Percentiles rank a stretch among this genome's conserved stretches.
Evolutionary conservation across 768 basidiomycete genomes (phyloP).

Genomic region (Termitomyces sp.): DNA sequence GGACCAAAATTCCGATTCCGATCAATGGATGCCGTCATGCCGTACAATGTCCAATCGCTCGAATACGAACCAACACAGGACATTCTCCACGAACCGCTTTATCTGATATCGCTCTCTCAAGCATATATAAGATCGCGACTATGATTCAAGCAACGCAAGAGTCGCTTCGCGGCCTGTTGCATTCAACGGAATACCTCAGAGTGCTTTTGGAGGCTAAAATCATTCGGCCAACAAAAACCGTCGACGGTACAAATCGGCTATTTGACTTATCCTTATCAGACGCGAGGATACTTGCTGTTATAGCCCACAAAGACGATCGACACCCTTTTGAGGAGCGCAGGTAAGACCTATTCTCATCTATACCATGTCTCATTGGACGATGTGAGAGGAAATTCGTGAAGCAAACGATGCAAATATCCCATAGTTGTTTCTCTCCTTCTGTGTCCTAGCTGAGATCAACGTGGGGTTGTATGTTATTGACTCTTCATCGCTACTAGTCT

Average conservation of each 20-base stretch:
- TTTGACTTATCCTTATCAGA: slow-evolving; percentile 22
- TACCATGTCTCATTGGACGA: too few species aligned
- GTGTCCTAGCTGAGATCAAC: too few species aligned
- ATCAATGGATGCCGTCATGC: too few species aligned
- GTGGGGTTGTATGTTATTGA: too few species aligned
- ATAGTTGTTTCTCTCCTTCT: too few species aligned
- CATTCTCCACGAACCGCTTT: not conserved
- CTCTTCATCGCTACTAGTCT: slow-evolving; percentile 28
- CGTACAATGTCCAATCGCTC: not conserved
- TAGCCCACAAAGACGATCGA: slow-evolving; percentile 35
- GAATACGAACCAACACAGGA: not conserved
- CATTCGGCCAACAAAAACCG: slow-evolving; percentile 13
- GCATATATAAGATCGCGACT: too few species aligned
- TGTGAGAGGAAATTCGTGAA: too few species aligned
- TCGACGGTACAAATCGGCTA: not conserved
- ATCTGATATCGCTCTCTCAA: not conserved
- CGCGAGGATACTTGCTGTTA: slow-evolving; percentile 43
- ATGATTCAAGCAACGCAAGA: slow-evolving; percentile 1
- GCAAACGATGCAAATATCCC: too few species aligned
- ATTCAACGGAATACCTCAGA: slow-evolving; percentile 41
- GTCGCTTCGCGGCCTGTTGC: slow-evolving; percentile 13
- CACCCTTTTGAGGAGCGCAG: not conserved
- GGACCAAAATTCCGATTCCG: too few species aligned
- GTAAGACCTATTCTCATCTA: too few species aligned
- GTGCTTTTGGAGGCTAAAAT: slow-evolving; percentile 37